Percentiles rank a stretch among this genome's conserved stretches.
phyloP scores from a whole-genome alignment of 2,329 filamentous ascomycete species.

The Fusarium nematophilum region DNA sequence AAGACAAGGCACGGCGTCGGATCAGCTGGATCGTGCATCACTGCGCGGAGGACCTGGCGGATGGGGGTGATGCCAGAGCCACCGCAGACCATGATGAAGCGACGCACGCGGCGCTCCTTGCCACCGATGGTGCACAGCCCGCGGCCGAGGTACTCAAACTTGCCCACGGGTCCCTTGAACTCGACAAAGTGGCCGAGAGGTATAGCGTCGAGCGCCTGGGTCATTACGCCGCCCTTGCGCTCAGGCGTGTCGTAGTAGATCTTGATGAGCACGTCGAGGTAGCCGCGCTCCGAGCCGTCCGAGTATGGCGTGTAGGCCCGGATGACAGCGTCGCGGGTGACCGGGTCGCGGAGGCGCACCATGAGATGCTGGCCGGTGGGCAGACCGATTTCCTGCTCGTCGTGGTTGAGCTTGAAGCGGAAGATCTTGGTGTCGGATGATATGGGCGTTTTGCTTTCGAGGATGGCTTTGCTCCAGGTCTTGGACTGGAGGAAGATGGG shows the following conservation, averaged over 20 bases:
- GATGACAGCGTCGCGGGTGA: conserved; percentile 78
- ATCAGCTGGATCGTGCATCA: conserved; percentile 68
- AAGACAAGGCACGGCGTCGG: conserved; percentile 77
- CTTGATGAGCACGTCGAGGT: conserved; percentile 82
- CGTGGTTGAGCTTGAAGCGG: conserved; percentile 80
- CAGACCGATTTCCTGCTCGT: conserved; percentile 76
- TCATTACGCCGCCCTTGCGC: conserved; percentile 81
- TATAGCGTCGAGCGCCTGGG: conserved; percentile 78
- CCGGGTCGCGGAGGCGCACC: conserved; percentile 81
- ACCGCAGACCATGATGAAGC: conserved; percentile 87
- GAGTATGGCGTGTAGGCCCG: conserved; percentile 90
- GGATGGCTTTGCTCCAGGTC: conserved; percentile 77
- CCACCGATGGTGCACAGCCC: conserved; percentile 73
- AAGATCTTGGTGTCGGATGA: conserved; percentile 86
- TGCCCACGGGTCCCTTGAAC: conserved; percentile 89
- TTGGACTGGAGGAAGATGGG: conserved; percentile 77
- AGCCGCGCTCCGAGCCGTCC: conserved; percentile 67
- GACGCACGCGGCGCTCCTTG: conserved; percentile 65
- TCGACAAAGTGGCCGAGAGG: conserved; percentile 80
- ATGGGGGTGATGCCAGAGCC: conserved; percentile 95
- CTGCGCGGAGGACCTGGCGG: conserved; percentile 81
- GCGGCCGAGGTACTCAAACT: conserved; percentile 80
- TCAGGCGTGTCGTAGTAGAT: conserved; percentile 75
- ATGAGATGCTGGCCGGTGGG: conserved; percentile 90
- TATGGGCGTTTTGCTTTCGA: conserved; percentile 75